Base-by-base conservation (phyloP, 139 green algal species). In the Auxenochlorella pyrenoidosa region DNA sequence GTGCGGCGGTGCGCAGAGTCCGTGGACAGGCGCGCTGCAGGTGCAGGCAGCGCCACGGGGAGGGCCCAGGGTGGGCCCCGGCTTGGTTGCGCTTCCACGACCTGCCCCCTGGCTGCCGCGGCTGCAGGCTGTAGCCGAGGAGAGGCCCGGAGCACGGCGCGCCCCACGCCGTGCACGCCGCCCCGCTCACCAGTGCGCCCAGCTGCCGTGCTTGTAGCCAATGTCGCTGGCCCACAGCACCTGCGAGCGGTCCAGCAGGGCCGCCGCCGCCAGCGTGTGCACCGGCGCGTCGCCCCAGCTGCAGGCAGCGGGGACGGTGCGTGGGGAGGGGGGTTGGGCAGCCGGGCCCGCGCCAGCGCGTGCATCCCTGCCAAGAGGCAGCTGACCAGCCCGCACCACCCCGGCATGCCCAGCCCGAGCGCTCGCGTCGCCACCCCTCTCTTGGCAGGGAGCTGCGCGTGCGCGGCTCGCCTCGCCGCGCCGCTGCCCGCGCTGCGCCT, bases 261-360 rank as follows among this genome's bases (percentile, higher is more conserved):
- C 76, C 21, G 70, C 82, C 34, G 86, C 89, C 34, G 89, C 89
- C 10, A 92, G 86, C 4, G 89, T 90, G 59, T 92, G 89, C 66
- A 92, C 89, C 10, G 89, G 89, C 13, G 89, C 89, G 47, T 92
- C 89, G 18, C 89, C 89, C 89, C 89, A 92, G 5, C 82, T 86
- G 82, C 82, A 76, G 43, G 65, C 24, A 34, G 51, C 0, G 22
- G 34, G n/a, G n/a, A 22, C n/a, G n/a, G n/a, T n/a, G n/a, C n/a
- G n/a, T n/a, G 21, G 32, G 40, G 28, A 28, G 43, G 13, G 41
- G 43, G 32, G 15, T 22, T 22, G 54, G 16, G 54, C 54, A 63
- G 47, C 47, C 47, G 47, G 10, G 47, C 47, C 10, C 8, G 47
- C 47, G 13, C 18, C 75, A 63, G n/a, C n/a, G n/a, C n/a, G n/a